These are phyloP conservation scores for Pichia paraexigua DNA, from an alignment of 805 yeast genomes.

Conservation along the genomic window DNA sequence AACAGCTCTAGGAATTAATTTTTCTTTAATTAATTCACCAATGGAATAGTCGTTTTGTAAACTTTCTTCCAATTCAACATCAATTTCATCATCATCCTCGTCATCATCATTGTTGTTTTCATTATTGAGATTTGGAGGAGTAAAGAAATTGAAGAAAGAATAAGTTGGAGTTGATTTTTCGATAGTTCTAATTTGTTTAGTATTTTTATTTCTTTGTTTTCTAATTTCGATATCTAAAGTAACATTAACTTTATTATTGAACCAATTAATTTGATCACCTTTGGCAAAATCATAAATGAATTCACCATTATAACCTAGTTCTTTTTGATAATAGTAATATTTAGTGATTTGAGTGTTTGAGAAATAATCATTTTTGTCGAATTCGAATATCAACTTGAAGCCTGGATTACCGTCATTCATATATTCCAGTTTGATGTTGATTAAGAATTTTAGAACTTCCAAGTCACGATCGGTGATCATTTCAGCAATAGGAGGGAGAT, in stretches of 20 bases:
- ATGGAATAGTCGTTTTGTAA: constrained; percentile 89
- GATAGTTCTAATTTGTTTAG: constrained; percentile 92
- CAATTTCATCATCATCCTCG: constrained; percentile 50
- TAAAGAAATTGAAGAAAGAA: constrained; percentile 92
- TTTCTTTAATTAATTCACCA: constrained; percentile 94
- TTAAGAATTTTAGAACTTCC: constrained; percentile 64
- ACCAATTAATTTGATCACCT: constrained; percentile 83
- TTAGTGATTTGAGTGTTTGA: constrained; percentile 65
- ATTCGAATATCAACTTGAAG: constrained; percentile 77
- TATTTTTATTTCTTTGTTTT: constrained; percentile 93
- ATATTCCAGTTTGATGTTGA: constrained; percentile 71
- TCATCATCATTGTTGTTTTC: constrained; percentile 38
- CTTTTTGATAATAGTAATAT: constrained; percentile 89
- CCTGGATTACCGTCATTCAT: constrained; percentile 69
- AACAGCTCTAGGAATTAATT: constrained; percentile 90
- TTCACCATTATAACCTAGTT: constrained; percentile 91
- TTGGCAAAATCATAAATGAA: constrained; percentile 96
- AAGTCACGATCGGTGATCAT: constrained; percentile 85
- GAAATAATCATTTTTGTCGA: constrained; percentile 69
- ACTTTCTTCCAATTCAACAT: constrained; percentile 70
- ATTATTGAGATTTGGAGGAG: constrained; percentile 50
- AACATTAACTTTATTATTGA: constrained; percentile 67
- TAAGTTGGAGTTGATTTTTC: constrained; percentile 92
- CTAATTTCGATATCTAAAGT: constrained; percentile 86
- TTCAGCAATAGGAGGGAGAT: constrained; percentile 71